Evolutionary conservation across 2,329 filamentous ascomycete species (phyloP), one percentile per base, ranked within the genome.

Genomic region (Colletotrichum caudatum): DNA sequence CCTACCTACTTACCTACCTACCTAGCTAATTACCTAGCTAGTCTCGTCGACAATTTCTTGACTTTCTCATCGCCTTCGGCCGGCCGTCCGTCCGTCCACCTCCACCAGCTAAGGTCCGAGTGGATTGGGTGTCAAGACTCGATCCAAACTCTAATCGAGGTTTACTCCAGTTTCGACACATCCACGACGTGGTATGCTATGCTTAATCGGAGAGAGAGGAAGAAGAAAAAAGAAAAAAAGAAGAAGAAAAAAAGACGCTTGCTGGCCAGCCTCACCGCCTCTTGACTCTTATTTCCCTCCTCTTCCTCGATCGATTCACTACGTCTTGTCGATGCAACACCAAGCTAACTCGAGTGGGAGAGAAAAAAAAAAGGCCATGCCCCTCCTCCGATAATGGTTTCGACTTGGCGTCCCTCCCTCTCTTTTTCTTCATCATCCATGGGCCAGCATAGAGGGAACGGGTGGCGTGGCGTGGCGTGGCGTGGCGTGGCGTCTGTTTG

Each of bases 61-160:
- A 35, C 61, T 56, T 48, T 66, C 35, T 66, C 63, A 50, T 59
- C 23, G 11, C 5, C 11, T 18, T 71, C 51, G 44, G 64, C 64
- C n/a, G n/a, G n/a, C n/a, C n/a, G n/a, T n/a, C n/a, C n/a, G n/a
- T n/a, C n/a, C 29, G 50, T 53, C 44, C 48, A 33, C 33, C 65
- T 69, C 59, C 69, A 60, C 61, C 37, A 5, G 46, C 20, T 37
- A 35, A 26, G 51, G 16, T 29, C 56, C 66, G 62, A 60, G 54
- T 70, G 66, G 60, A 35, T 48, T 70, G 66, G 60, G 26, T 48
- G 53, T 66, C 37, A 60, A 65, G 59, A 57, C 33, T 16, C 48
- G 14, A 44, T 20, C 41, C 54, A 64, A 72, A 72, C 70, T 70
- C 57, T 69, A 72, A 65, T 68, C 37, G 66, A 72, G 69, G 60